A percentile compares a stretch with the other conserved stretches of the same genome.
These are phyloP conservation scores for Smallanthus sonchifolius DNA, from an alignment of 129 eudicot genomes.

Conservation along the genomic window DNA sequence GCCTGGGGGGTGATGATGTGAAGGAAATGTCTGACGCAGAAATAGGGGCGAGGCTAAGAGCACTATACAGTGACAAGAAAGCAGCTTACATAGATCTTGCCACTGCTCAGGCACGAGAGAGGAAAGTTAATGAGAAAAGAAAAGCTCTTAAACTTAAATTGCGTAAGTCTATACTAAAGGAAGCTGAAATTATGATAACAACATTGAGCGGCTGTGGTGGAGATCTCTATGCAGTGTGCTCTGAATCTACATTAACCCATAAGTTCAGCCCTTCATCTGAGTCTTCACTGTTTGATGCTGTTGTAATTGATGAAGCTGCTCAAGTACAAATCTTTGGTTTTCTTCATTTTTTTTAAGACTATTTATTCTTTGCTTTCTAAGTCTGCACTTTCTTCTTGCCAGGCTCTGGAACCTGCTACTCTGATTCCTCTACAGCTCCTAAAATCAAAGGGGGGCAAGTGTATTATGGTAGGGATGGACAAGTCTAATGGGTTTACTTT, in stretches of 20 bases:
- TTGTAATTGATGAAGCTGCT: constrained; percentile 98
- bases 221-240: constrained; percentile 78
- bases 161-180: constrained; percentile 69
- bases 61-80: constrained; percentile 62
- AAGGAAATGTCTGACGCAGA: constrained; percentile 69
- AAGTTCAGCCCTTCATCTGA: constrained; percentile 59
- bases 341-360: not conserved
- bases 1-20: constrained; percentile 35
- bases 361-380: constrained; percentile 9
- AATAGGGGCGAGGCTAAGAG: constrained; percentile 62
- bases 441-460: constrained; percentile 82
- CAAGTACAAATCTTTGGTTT: constrained; percentile 49
- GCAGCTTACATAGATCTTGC: constrained; percentile 59
- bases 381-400: constrained; percentile 16
- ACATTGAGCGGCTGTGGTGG: constrained; percentile 99
- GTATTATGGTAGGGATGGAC: constrained; percentile 62
- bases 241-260: constrained; percentile 54
- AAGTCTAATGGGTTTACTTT: not conserved
- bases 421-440: constrained; percentile 92
- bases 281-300: constrained; percentile 82
- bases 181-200: constrained; percentile 91
- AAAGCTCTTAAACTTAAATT: constrained; percentile 63
- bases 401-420: constrained; percentile 98
- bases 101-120: constrained; percentile 71
- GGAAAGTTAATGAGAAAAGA: constrained; percentile 65